These are phyloP conservation scores for Aureobasidium melanogenum DNA, from an alignment of 2,329 filamentous ascomycete species.

Conservation along the genomic window DNA sequence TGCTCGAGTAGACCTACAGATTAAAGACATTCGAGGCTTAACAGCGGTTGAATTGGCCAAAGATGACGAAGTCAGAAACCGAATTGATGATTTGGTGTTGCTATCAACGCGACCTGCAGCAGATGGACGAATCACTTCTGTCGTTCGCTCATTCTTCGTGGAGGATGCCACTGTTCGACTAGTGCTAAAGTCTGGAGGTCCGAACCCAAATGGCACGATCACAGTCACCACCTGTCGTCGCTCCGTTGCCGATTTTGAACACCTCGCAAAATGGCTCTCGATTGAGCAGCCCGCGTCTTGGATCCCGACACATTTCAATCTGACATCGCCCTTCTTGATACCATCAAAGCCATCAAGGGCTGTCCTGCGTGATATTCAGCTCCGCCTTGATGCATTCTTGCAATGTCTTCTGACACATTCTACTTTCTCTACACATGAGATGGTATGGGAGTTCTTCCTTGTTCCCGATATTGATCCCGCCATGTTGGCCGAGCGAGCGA, in stretches of 20 bases:
- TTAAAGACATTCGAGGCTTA: conserved; percentile 77
- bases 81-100: conserved; percentile 86
- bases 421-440: conserved; percentile 91
- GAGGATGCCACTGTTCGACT: conserved; percentile 91
- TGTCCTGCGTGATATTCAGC: conserved; percentile 77
- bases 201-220: conserved; percentile 70
- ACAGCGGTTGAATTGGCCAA: conserved; percentile 95
- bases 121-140: conserved; percentile 79
- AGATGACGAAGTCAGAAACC: conserved; percentile 92
- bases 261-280: conserved; percentile 71
- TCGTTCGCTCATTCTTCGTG: conserved; percentile 92
- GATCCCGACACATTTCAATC: conserved; percentile 69
- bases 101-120: conserved; percentile 63
- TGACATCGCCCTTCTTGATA: conserved; percentile 84
- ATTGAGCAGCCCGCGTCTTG: conserved; percentile 93
- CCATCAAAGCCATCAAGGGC: conserved; percentile 84
- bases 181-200: conserved; percentile 87
- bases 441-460: conserved; percentile 98
- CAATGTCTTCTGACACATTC: conserved; percentile 79
- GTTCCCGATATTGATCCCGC: conserved; percentile 87
- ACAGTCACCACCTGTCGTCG: conserved; percentile 91
- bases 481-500: conserved; percentile 82
- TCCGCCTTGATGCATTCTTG: conserved; percentile 78
- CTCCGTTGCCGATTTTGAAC: conserved; percentile 83
- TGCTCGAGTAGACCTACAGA: conserved; percentile 72